Evolutionary conservation across 192 early-diverging fungal genomes (phyloP).

Genomic region (Mortierella alpina): DNA sequence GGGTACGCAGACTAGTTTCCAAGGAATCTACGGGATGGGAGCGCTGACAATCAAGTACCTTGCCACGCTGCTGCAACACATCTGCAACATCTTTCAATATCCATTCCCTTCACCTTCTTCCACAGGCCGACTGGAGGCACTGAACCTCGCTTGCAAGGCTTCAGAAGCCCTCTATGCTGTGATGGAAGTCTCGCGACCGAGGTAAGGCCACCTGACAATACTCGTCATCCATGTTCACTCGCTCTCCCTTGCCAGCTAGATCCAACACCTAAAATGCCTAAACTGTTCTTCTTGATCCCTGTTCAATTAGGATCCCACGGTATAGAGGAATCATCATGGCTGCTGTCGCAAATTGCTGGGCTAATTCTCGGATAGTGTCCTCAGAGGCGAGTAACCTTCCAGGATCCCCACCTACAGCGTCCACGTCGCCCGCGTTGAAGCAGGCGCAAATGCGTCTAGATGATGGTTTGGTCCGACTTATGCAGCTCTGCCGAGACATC

Average conservation of each 20-base stretch:
- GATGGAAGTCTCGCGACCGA: constrained; percentile 22
- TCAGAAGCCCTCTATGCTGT: constrained; percentile 14
- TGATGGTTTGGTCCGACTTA: constrained; percentile 6
- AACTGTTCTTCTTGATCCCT: neutral
- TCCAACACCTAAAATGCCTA: neutral
- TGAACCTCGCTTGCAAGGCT: constrained; percentile 25
- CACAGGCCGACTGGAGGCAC: constrained; percentile 11
- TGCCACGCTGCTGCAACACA: constrained; percentile 19
- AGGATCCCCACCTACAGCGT: neutral
- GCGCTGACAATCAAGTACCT: constrained; percentile 34
- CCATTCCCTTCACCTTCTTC: constrained; percentile 27
- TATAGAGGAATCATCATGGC: constrained; percentile 38
- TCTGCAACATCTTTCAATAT: constrained; percentile 13
- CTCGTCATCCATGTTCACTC: neutral
- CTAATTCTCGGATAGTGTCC: constrained; percentile 37
- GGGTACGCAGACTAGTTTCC: neutral
- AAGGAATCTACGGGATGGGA: constrained; percentile 38
- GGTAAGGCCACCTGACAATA: constrained; percentile 5
- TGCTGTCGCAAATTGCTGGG: constrained; percentile 38
- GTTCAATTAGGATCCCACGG: constrained; percentile 8
- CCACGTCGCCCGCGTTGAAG: neutral
- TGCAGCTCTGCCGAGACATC: constrained; percentile 17
- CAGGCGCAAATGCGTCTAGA: constrained; percentile 21
- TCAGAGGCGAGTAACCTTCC: neutral
- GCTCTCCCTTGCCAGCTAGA: neutral